These are phyloP conservation scores for Phytophthora nicotianae DNA, from an alignment of 352 stramenopile genomes.

Conservation along the genomic window DNA sequence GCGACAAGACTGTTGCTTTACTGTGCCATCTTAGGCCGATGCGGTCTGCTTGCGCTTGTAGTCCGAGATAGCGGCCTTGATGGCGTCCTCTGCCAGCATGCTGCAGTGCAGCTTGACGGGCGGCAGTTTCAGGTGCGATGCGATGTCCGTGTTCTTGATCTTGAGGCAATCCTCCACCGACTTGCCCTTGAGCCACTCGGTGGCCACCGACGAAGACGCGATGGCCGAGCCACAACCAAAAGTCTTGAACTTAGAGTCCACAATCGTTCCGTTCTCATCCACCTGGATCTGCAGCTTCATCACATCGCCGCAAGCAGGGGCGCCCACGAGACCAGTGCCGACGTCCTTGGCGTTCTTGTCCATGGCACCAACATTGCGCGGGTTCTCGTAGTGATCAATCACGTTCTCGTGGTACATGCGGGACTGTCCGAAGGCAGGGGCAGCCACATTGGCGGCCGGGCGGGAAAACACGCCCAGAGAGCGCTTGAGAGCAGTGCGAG, in stretches of 20 bases:
- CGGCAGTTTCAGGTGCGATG: conserved; percentile 98
- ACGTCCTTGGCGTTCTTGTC: conserved; percentile 97
- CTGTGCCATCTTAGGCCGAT: conserved; percentile 41
- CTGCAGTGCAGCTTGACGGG: conserved; percentile 99
- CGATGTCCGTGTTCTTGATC: conserved; percentile 99
- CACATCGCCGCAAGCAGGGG: conserved; percentile 98
- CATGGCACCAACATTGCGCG: conserved; percentile 97
- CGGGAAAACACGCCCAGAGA: conserved; percentile 40
- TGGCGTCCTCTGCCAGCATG: conserved; percentile 99
- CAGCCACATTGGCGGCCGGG: neutral
- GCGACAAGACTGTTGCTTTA: conserved; percentile 29
- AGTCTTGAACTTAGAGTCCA: conserved; percentile 99
- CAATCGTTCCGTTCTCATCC: conserved; percentile 95
- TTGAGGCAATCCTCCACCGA: conserved; percentile 93
- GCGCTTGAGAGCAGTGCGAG: conserved; percentile 60
- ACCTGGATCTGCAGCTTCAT: conserved; percentile 99
- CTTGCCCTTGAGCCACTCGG: conserved; percentile 99
- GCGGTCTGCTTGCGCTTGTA: conserved; percentile 93
- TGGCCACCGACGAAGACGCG: conserved; percentile 96
- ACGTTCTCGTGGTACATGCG: conserved; percentile 98
- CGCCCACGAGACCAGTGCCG: conserved; percentile 98
- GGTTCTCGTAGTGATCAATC: conserved; percentile 99
- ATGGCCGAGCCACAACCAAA: conserved; percentile 99
- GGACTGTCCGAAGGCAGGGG: conserved; percentile 33
- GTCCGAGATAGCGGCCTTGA: conserved; percentile 99